phyloP scores from a whole-genome alignment of 192 early-diverging fungal genomes.

The Coemansia sp. region DNA sequence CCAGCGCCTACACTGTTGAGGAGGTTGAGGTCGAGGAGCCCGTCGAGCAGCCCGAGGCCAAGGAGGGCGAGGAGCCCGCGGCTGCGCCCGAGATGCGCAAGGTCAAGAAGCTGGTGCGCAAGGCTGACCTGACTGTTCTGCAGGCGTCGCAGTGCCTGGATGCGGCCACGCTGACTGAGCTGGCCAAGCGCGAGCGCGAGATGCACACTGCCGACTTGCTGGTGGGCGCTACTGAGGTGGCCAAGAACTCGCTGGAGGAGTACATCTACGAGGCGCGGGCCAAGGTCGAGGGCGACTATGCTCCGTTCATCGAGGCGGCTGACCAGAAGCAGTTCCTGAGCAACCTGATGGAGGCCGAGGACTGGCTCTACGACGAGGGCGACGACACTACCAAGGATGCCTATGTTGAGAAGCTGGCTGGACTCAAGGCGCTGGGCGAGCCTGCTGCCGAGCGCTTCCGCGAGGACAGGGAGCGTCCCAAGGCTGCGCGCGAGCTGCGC shows the following conservation, averaged over 20 bases:
- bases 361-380: slow-evolving; percentile 98
- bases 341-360: slow-evolving; percentile 78
- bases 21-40: slow-evolving; percentile 83
- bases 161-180: slow-evolving; percentile 57
- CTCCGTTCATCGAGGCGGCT: slow-evolving; percentile 69
- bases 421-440: slow-evolving; percentile 77
- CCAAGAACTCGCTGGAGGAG: slow-evolving; percentile 95
- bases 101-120: slow-evolving; percentile 89
- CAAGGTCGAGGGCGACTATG: slow-evolving; percentile 76
- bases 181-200: slow-evolving; percentile 77
- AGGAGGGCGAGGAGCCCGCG: slow-evolving; percentile 59
- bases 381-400: slow-evolving; percentile 88
- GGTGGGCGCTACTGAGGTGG: slow-evolving; percentile 88
- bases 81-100: slow-evolving; percentile 65
- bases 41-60: slow-evolving; percentile 56
- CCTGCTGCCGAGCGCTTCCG: slow-evolving; percentile 78
- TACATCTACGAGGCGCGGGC: slow-evolving; percentile 94
- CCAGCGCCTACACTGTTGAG: slow-evolving; percentile 84
- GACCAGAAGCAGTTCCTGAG: slow-evolving; percentile 68
- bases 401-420: slow-evolving; percentile 77
- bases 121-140: slow-evolving; percentile 76
- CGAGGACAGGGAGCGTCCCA: slow-evolving; percentile 82
- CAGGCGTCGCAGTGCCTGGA: slow-evolving; percentile 63
- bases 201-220: slow-evolving; percentile 85
- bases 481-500: slow-evolving; percentile 77